These are phyloP conservation scores for Xylaria cubensis DNA, from an alignment of 495 filamentous ascomycete genomes.

Conservation along the genomic window DNA sequence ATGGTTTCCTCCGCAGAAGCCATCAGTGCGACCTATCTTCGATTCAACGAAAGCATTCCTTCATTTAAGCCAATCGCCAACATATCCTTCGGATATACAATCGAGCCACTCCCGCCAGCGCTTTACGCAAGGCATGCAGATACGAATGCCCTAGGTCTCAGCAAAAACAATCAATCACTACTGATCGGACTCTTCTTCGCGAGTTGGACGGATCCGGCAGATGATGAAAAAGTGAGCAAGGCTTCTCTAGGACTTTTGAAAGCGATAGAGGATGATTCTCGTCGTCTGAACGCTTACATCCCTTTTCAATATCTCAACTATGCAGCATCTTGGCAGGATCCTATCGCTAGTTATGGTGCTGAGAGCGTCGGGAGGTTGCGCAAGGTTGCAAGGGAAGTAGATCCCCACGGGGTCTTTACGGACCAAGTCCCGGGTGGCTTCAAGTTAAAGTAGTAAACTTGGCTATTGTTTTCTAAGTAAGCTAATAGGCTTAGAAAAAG, in stretches of 20 bases:
- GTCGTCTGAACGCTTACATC: constrained; percentile 43
- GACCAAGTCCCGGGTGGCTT: constrained; percentile 45
- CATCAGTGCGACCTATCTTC: constrained; percentile 3
- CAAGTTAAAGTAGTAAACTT: constrained; percentile 31
- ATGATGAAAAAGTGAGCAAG: constrained; percentile 25
- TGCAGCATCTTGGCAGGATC: constrained; percentile 38
- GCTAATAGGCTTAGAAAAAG: background rate
- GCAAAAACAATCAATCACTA: constrained; percentile 6
- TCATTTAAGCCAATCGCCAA: background rate
- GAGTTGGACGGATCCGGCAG: background rate
- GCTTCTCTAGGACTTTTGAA: constrained; percentile 28
- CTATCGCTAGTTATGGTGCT: constrained; percentile 40
- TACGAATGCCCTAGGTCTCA: background rate
- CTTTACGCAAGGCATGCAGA: background rate
- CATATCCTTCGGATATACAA: background rate
- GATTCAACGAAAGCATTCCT: constrained; percentile 6
- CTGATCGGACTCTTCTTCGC: background rate
- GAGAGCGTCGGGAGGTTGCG: constrained; percentile 39
- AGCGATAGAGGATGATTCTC: constrained; percentile 38
- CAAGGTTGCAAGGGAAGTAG: constrained; percentile 48
- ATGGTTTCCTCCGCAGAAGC: background rate
- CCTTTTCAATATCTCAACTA: constrained; percentile 44
- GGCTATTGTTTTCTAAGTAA: background rate
- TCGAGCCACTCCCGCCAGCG: constrained; percentile 1
- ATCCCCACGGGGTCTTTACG: constrained; percentile 50